phyloP scores from a whole-genome alignment of 2,329 filamentous ascomycete genomes.

The Ophiostoma tasmaniense region DNA sequence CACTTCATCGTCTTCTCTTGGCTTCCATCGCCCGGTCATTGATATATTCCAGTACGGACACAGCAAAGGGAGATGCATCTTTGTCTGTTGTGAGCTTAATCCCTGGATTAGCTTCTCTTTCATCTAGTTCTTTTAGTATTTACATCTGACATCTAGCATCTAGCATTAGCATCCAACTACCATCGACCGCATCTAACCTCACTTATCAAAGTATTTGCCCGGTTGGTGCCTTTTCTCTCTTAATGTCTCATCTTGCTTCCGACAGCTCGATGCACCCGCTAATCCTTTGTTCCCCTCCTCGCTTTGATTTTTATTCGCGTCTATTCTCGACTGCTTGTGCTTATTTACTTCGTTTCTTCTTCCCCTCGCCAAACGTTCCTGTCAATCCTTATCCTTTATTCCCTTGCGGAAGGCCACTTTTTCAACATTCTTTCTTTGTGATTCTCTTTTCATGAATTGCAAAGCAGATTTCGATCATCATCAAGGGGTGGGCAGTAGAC shows the following conservation, averaged over 20 bases:
- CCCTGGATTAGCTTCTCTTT: background rate
- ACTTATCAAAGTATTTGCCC: background rate
- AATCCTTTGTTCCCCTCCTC: background rate
- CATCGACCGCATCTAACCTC: too few species aligned
- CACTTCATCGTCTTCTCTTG: background rate
- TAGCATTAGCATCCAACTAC: background rate
- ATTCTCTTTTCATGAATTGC: background rate
- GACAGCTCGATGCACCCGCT: background rate
- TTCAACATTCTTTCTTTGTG: background rate
- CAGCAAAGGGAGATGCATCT: background rate
- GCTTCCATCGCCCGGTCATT: background rate
- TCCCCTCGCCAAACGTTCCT: background rate
- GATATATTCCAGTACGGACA: background rate
- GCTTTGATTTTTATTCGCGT: background rate
- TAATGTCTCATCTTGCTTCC: background rate
- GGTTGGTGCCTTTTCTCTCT: background rate
- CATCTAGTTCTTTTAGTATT: too few species aligned
- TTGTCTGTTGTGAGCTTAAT: background rate
- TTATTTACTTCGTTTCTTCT: background rate
- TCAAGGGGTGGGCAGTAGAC: background rate
- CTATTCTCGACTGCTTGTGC: background rate
- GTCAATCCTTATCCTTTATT: conserved; percentile 5
- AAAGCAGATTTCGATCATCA: background rate
- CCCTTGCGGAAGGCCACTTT: background rate
- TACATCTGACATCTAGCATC: background rate